Evolutionary conservation across 176 grass and related monocot species (phyloP).

Genomic region (barley (Hordeum vulgare)): MorexV3_pseudomolecules_assembly NC_058519.1:32062493-32062992

Average conservation of each 20-base stretch:
- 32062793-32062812: slow-evolving; percentile 62
- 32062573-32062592: no score
- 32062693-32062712: no score
- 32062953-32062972: slow-evolving; percentile 81
- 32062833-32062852: slow-evolving; percentile 34
- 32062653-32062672: no score
- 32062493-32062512: no score
- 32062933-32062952: slow-evolving; percentile 52
- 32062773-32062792: slow-evolving; percentile 93
- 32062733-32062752: slow-evolving; percentile 46
- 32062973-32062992: slow-evolving; percentile 62
- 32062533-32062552: no score
- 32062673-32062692: neutral
- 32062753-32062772: slow-evolving; percentile 62
- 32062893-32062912: slow-evolving; percentile 62
- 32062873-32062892: slow-evolving; percentile 73
- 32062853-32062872: slow-evolving; percentile 69
- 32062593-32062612: no score
- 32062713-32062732: neutral
- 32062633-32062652: no score
- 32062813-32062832: slow-evolving; percentile 51
- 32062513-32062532: no score
- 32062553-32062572: no score
- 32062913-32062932: slow-evolving; percentile 57
- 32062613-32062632: no score